Percentiles rank a stretch among this genome's conserved stretches.
Conservation (phyloP, 768 basidiomycete species). For the Nevesoporus exiguus region DNA sequence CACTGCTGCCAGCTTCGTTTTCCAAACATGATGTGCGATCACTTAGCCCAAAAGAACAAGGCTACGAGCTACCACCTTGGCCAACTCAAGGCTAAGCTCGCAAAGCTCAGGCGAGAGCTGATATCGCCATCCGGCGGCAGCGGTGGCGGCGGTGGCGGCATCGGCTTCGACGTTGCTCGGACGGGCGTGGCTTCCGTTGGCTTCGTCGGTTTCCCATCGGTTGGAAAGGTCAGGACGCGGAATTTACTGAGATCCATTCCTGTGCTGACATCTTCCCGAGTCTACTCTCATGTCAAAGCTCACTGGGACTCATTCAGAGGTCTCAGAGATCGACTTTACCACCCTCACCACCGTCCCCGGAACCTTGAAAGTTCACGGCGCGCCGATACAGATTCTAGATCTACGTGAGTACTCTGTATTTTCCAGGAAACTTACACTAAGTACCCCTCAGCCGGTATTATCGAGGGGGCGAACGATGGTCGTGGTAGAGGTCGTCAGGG, state of each 20-base stretch:
- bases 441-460: constrained; percentile 75
- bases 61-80: constrained; percentile 95
- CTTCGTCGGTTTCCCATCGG: constrained; percentile 90
- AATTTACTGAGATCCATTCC: constrained; percentile 3
- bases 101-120: constrained; percentile 92
- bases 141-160: constrained; percentile 82
- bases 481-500: constrained; percentile 95
- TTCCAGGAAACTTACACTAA: constrained; percentile 10
- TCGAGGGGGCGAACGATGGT: constrained; percentile 96
- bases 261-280: constrained; percentile 36
- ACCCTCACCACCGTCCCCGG: constrained; percentile 94
- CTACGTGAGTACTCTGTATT: constrained; percentile 55
- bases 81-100: constrained; percentile 96
- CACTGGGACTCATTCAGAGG: constrained; percentile 95
- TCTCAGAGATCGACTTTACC: constrained; percentile 96
- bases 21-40: constrained; percentile 10
- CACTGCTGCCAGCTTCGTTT: constrained; percentile 7
- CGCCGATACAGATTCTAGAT: constrained; percentile 93
- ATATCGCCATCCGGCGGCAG: constrained; percentile 75
- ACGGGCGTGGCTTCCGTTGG: constrained; percentile 98
- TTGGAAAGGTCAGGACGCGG: constrained; percentile 66
- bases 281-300: constrained; percentile 93
- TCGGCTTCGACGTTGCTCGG: constrained; percentile 97
- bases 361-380: constrained; percentile 91
- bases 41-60: constrained; percentile 91